Evolutionary conservation across 1,284 basidiomycete species (phyloP), one percentile per base, ranked within the genome.

Genomic region (Leccinum fallax): DNA sequence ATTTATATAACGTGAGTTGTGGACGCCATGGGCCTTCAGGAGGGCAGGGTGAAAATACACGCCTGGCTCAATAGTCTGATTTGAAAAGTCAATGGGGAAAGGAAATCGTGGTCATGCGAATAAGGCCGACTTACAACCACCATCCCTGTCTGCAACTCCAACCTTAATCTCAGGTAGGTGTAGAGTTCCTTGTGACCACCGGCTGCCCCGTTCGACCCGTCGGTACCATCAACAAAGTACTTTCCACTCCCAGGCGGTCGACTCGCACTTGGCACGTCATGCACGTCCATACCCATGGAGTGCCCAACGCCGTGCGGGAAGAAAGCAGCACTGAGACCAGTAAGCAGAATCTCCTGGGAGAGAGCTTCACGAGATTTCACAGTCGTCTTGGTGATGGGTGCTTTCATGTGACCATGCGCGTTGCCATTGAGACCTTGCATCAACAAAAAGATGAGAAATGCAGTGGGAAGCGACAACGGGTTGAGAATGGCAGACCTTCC

Each of bases 301-400:
- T 96, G 95, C 2, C 94, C 93, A 49, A 97, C 80, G 7, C 94
- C 95, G 71, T 97, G 95, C 10, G 94, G 94, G 83, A 93, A 96
- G 81, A 97, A 97, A 0, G 92, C 91, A 1, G 87, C 80, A 62
- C 89, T 89, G 49, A 93, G 76, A 0, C 94, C 94, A 3, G 87
- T 88, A 26, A 83, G 83, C 6, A 96, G 79, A 58, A 97, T 87
- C 40, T 78, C 69, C 24, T 75, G 46, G 43, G 13, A 21, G 26
- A 72, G 68, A 10, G 52, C 52, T 38, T 71, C 64, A 32, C 61
- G 61, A 21, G 71, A 64, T 36, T 69, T 66, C 21, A 16, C 26
- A 8, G 53, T 32, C 8, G 40, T 28, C 38, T 66, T 71, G 52
- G 57, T 53, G n/a, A 21, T 26, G 4, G 24, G 32, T 11, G 13